Base-by-base conservation (phyloP, 768 basidiomycete genomes). In the Tricholoma hemisulphureum region DNA sequence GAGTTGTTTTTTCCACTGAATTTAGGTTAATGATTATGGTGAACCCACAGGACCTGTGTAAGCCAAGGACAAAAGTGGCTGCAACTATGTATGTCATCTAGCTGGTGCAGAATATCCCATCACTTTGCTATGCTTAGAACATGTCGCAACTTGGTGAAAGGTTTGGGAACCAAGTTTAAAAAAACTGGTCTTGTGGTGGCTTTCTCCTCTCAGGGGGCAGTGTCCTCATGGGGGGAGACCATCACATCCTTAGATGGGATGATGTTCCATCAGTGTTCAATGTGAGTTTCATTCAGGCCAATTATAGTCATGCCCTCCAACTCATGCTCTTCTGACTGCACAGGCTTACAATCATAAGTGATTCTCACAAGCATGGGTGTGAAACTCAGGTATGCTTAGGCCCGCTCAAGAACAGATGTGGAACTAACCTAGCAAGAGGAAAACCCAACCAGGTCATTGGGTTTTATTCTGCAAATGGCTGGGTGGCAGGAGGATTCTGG, bases 111-210 rank as follows among this genome's bases (percentile, higher is more conserved):
- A 32, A 50, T 14, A 37, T 41, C 20, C 21, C 28, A 41, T 59
- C 21, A 26, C 24, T 52, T 18, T 58, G 13, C 37, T n/a, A 39
- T 7, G n/a, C 55, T 4, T 52, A 76, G 75, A 21, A 61, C 64
- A 3, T 78, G 77, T 54, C 72, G 75, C 24, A 60, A 67, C 13
- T 68, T 61, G 51, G 63, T 66, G 16, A 51, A 39, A 11, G 37
- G 59, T 8, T 45, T 61, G 16, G 63, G 65, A 9, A 24, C 4
- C 10, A 46, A 58, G 6, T 72, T 68, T 54, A 56, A 14, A 7
- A 65, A 61, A 35, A 74, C 74, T 2, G 73, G 74, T 37, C 64
- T 77, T 9, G 75, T 72, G 0, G 58, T 75, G 24, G 74, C 74
- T 1, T 76, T 76, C 61, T 58, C 59, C 1, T 71, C 72, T 0